phyloP scores from a whole-genome alignment of 768 basidiomycete species.

The Hericium rajendrae region DNA sequence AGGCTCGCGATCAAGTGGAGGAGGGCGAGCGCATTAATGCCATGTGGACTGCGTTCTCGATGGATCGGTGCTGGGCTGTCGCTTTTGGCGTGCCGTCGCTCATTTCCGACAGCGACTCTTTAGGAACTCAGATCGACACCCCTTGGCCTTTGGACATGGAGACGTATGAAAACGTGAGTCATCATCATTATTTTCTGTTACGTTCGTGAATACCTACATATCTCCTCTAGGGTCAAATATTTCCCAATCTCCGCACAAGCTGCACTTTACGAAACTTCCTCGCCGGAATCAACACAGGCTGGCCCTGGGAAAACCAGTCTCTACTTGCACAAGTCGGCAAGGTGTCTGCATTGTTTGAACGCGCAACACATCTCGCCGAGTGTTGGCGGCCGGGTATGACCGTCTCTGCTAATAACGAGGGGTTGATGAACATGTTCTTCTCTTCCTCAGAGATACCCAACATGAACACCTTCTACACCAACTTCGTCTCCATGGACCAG shows the following conservation, averaged over 20 bases:
- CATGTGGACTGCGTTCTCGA: constrained; percentile 53
- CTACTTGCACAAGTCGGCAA: constrained; percentile 38
- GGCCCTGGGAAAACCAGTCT: constrained; percentile 25
- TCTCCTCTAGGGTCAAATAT: constrained; percentile 32
- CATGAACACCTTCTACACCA: constrained; percentile 13
- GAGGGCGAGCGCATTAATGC: constrained; percentile 59
- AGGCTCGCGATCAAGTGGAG: constrained; percentile 37
- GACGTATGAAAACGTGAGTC: constrained; percentile 13
- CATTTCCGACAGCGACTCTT: constrained; percentile 46
- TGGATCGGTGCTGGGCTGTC: constrained; percentile 49
- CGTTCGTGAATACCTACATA: constrained; percentile 22
- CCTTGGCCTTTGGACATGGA: constrained; percentile 29
- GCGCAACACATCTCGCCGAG: constrained; percentile 42
- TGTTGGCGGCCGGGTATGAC: constrained; percentile 23
- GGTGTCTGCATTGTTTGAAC: constrained; percentile 49
- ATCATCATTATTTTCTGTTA: background rate
- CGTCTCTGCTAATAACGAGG: background rate
- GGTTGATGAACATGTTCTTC: background rate
- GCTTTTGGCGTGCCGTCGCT: constrained; percentile 41
- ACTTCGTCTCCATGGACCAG: constrained; percentile 20
- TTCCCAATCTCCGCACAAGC: constrained; percentile 34
- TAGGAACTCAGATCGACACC: constrained; percentile 26
- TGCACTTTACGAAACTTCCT: constrained; percentile 44
- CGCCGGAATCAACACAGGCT: constrained; percentile 23
- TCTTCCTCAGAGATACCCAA: constrained; percentile 9